Base-by-base conservation (phyloP, 192 early-diverging fungal genomes). In the Umbelopsis ramanniana region DNA sequence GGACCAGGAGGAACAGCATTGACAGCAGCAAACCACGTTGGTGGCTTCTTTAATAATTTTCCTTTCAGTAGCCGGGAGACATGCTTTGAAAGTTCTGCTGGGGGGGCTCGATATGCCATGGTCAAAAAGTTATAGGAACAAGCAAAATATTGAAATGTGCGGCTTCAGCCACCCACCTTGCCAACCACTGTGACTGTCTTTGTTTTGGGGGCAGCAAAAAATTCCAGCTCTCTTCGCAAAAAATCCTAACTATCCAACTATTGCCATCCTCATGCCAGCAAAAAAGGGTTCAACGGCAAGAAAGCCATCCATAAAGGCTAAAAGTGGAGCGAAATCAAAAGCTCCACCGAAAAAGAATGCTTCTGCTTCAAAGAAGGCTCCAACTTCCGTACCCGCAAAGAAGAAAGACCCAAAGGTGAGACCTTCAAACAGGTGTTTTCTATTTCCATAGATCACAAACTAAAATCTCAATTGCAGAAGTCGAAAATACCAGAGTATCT, bases 1-100 rank as follows among this genome's bases (percentile, higher is more conserved):
- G 84, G 85, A 11, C 85, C 85, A n/a, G 87, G 84, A 38, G 87
- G 87, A 47, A 81, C 68, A 21, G 74, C 54, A 14, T 84, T 68
- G 19, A 86, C 70, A 26, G 79, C 85, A 15, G 79, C 71, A 70
- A 81, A 85, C 87, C 87, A 89, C 26, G 81, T 79, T 0, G 87
- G 87, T 26, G 82, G 66, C n/a, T 73, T 74, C 67, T 83, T 89
- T 63, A 85, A 72, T 37, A 89, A 69, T 19, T 79, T 79, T 23
- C 82, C 87, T 68, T 85, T 87, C 35, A 89, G 45, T 33, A 87
- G 80, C 24, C 79, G 78, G 23, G 82, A 78, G 40, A 89, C 85
- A 76, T 87, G 83, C 67, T 74, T 78, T 68, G 76, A 79, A 53
- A 89, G 52, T 75, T 84, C 74, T 48, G 76, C 81, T 21, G 85